Evolutionary conservation across 1,284 basidiomycete species (phyloP), one percentile per base, ranked within the genome.

Genomic region (Puccinia hordei): DNA sequence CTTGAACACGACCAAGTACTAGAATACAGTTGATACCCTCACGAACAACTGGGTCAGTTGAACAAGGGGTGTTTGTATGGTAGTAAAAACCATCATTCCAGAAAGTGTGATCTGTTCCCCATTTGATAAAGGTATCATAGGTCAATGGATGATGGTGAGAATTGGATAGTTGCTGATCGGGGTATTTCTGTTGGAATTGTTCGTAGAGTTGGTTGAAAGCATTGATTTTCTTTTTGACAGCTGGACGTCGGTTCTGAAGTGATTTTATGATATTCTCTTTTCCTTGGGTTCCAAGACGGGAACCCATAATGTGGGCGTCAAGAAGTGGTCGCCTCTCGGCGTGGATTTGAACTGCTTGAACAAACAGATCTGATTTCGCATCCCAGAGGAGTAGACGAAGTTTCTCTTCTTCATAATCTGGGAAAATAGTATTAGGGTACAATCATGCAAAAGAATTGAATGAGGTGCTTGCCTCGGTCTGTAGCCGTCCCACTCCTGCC

Each of bases 61-160:
- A 22, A 4, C 53, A 55, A 55, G 53, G 53, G 24, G 53, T 15
- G 17, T 27, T 55, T 5, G 53, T n/a, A 27, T 55, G 24, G 17
- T 55, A 55, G 53, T 55, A 55, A 4, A 55, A 15, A 22, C 53
- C 53, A 55, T 55, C 53, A 55, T 55, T 55, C 53, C 53, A 55
- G 53, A 55, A 55, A 27, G 22, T 8, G 53, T 55, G 53, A 19
- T 55, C 53, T 15, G 17, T 22, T n/a, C 8, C 24, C 53, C 19
- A n/a, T 55, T 22, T 4, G 53, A 22, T n/a, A 15, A 55, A 55
- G 24, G 8, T 19, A 4, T 55, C 17, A 19, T 55, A 55, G 6
- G 53, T 55, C 22, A 55, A 15, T 5, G 53, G 53, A 27, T 55
- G 24, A 55, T 55, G 5, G 53, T 22, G 22, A 5, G 17, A 4